These are phyloP conservation scores for Colletotrichum viniferum DNA, from an alignment of 2,329 filamentous ascomycete species.

Conservation along the genomic window DNA sequence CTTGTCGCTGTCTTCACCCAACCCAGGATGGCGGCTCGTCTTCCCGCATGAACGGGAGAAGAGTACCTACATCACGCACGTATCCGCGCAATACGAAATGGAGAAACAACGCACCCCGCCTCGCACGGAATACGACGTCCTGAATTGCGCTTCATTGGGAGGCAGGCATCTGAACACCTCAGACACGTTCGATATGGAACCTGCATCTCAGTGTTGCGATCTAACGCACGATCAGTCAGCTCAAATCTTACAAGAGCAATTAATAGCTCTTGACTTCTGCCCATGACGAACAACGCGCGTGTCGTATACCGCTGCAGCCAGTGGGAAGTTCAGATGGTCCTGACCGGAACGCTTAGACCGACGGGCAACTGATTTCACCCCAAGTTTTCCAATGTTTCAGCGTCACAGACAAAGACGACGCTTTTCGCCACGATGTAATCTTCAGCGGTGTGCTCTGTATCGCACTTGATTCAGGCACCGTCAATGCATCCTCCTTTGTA, in stretches of 20 bases:
- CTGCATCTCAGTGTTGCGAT: not conserved
- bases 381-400: conserved; percentile 18
- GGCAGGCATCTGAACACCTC: not conserved
- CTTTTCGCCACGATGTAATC: conserved; percentile 10
- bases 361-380: conserved; percentile 14
- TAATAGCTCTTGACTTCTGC: not conserved
- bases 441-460: not conserved
- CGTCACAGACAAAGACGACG: conserved; percentile 20
- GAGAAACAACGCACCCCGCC: not conserved
- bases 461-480: conserved; percentile 7
- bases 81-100: not conserved
- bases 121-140: not conserved
- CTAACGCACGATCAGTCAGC: not conserved
- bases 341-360: conserved; percentile 3
- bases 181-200: not conserved
- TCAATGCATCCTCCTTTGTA: not conserved
- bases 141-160: not conserved
- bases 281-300: not conserved
- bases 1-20: not conserved
- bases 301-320: not conserved
- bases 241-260: not conserved
- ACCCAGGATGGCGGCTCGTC: not conserved
- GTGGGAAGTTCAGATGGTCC: conserved; percentile 3
- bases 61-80: not conserved
- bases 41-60: not conserved